These are phyloP conservation scores for Blastosporella zonata DNA, from an alignment of 1,284 basidiomycete species.

Conservation along the genomic window DNA sequence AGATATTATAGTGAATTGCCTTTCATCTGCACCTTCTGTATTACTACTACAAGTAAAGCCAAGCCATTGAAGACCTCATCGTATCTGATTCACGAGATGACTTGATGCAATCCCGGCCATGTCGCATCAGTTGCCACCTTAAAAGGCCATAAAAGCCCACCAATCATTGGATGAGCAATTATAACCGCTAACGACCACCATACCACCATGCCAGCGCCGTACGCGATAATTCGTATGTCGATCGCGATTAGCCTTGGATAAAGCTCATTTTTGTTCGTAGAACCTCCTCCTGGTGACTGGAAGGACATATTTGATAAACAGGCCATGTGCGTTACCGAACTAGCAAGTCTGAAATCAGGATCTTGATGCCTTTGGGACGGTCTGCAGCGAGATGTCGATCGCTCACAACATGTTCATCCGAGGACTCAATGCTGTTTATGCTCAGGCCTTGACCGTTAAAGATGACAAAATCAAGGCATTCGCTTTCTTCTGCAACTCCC, in stretches of 20 bases:
- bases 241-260: background rate
- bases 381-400: constrained; percentile 10
- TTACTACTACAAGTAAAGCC: too few relatives aligned
- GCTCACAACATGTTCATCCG: constrained; percentile 10
- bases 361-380: too few relatives aligned
- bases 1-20: too few relatives aligned
- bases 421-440: constrained; percentile 3
- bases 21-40: too few relatives aligned
- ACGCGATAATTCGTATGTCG: constrained; percentile 3
- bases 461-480: constrained; percentile 7
- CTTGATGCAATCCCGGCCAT: background rate
- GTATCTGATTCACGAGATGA: too few relatives aligned
- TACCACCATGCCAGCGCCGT: constrained; percentile 10
- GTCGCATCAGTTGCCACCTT: background rate
- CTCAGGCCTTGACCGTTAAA: constrained; percentile 1
- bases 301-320: constrained; percentile 5
- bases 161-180: background rate
- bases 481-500: constrained; percentile 9
- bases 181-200: constrained; percentile 1
- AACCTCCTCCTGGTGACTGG: constrained; percentile 9
- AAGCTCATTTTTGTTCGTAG: background rate
- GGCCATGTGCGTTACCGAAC: constrained; percentile 4
- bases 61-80: too few relatives aligned
- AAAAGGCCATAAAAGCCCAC: background rate
- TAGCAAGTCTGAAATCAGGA: background rate